A percentile compares a stretch with the other conserved stretches of the same genome.
phyloP scores from a whole-genome alignment of 2,329 filamentous ascomycete species.

The Claviceps fusiformis region DNA sequence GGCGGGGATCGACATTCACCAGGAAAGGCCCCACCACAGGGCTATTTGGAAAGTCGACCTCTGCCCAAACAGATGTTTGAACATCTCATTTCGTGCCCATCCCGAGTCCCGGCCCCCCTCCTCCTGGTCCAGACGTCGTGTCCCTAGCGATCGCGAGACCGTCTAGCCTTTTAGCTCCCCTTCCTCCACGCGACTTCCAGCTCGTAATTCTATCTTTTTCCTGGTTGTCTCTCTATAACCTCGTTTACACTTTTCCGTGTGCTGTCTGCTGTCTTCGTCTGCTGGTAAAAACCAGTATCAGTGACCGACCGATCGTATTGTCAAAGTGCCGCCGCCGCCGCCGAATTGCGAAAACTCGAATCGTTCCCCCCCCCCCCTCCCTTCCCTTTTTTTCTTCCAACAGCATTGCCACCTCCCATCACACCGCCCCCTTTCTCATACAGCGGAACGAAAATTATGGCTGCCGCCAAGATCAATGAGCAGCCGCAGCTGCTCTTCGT shows the following conservation, averaged over 20 bases:
- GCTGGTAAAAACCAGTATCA: not conserved
- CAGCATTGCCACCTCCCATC: not conserved
- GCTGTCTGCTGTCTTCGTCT: not conserved
- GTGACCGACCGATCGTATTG: not conserved
- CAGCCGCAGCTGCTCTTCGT: constrained; percentile 56
- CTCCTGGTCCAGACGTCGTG: constrained; percentile 4
- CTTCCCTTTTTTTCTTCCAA: too few species aligned
- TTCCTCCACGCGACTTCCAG: constrained; percentile 5
- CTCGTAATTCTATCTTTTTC: constrained; percentile 10
- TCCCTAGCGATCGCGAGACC: constrained; percentile 12
- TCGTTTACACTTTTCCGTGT: not conserved
- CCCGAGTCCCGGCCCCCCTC: constrained; percentile 12
- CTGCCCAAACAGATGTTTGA: constrained; percentile 14
- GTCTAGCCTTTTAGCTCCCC: constrained; percentile 1
- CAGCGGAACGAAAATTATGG: constrained; percentile 9
- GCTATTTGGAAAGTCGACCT: constrained; percentile 21
- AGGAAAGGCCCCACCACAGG: constrained; percentile 22
- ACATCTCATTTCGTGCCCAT: constrained; percentile 14
- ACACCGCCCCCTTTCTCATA: not conserved
- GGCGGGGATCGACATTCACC: constrained; percentile 13
- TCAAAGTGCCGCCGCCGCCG: not conserved
- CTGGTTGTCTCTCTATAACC: not conserved
- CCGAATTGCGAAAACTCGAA: not conserved
- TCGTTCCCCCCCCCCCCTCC: not conserved
- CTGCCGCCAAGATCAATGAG: constrained; percentile 25